Evolutionary conservation across 2,329 filamentous ascomycete species (phyloP).

Genomic region (Apiospora kogelbergensis): DNA sequence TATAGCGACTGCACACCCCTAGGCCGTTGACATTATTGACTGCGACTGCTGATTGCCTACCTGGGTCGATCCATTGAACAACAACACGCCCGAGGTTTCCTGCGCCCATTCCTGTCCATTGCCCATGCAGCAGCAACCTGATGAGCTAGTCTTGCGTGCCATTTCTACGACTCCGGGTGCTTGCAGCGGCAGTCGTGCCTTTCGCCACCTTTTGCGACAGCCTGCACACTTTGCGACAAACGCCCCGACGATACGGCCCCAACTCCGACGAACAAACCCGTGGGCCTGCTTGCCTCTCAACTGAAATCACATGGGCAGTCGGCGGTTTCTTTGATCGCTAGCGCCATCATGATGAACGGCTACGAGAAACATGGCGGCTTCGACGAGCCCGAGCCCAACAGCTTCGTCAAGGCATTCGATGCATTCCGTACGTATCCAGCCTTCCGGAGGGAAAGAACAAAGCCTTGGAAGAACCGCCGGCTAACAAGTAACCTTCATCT

Average conservation of each 20-base stretch:
- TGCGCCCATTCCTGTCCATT: background rate
- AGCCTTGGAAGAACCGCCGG: no score
- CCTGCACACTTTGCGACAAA: background rate
- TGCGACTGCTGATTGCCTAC: background rate
- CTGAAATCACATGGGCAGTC: background rate
- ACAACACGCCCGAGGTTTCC: background rate
- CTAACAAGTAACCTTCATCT: background rate
- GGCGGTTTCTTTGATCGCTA: background rate
- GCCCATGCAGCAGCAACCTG: background rate
- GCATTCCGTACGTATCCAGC: conserved; percentile 76
- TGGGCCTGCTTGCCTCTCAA: background rate
- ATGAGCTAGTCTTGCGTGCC: background rate
- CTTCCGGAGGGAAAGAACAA: background rate
- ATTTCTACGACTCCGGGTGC: background rate
- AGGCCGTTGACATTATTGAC: background rate
- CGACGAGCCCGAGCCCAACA: conserved; percentile 68
- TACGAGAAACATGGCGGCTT: conserved; percentile 66
- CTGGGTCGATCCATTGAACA: background rate
- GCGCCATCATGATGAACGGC: conserved; percentile 66
- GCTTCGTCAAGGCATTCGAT: conserved; percentile 84
- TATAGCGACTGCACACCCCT: background rate
- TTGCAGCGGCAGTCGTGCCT: background rate
- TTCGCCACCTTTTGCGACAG: background rate
- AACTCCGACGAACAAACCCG: background rate
- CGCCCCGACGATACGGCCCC: background rate